Base-by-base conservation (phyloP, 768 basidiomycete genomes). In the Agaricus subrufescens region DNA sequence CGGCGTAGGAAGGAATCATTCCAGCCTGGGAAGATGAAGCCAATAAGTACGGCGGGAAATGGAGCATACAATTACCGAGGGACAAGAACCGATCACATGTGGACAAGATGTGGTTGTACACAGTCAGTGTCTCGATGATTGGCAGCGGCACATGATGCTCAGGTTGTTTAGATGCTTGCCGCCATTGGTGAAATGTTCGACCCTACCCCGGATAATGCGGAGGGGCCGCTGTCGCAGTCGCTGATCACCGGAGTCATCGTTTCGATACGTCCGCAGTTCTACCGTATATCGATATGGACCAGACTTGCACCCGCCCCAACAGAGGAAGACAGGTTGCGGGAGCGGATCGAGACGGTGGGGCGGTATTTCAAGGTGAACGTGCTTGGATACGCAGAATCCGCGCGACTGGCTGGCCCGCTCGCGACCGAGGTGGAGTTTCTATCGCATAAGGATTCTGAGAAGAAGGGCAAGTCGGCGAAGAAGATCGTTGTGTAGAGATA, bases 161-260 rank as follows among this genome's bases (percentile, higher is more conserved):
- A 48, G 49, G 29, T 53, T 45, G 53, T 57, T 42, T 70, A 98
- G 97, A 98, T 98, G 96, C 85, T 99, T 57, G 97, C 97, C 58
- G 97, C 96, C 45, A 99, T 99, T 62, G 97, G 97, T 52, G 97
- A 99, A 74, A 99, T 94, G 0, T 98, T 97, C 69, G 97, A 98
- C 71, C 93, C 95, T 14, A 82, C 86, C 52, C 80, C 91, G 47
- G 79, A 85, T 25, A 66, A 67, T 57, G 65, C 72, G 46, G 81
- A 75, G 68, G 59, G 79, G 61, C 60, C 67, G 61, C 49, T 70
- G 70, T 75, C 75, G 7, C 76, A 78, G 61, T 85, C 86, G 38
- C 75, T 92, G 62, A 87, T 89, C 62, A 98, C 95, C 0, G 94
- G 94, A 49, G 94, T 97, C 50, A 98, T 99, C 64, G 88, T 98